phyloP scores from a whole-genome alignment of 2,329 filamentous ascomycete genomes.

The Xenosphaeropsis pyriputrescens region DNA sequence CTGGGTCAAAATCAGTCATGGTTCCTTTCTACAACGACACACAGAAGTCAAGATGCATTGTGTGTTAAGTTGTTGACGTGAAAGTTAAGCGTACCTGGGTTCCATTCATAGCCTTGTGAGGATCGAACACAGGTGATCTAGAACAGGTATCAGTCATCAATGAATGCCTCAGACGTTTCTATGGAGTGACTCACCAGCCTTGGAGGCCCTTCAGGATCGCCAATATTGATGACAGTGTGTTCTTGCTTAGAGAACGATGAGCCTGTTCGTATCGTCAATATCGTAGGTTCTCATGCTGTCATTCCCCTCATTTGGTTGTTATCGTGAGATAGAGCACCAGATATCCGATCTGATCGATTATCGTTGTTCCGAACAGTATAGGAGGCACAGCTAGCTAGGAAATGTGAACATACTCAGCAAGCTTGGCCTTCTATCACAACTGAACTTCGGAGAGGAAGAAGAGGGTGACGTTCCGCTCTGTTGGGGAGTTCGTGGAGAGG shows the following conservation, averaged over 20 bases:
- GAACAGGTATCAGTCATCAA: constrained; percentile 1
- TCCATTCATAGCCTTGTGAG: constrained; percentile 72
- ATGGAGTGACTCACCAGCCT: constrained; percentile 40
- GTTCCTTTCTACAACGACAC: no score
- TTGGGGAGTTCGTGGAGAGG: constrained; percentile 33
- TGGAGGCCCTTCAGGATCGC: constrained; percentile 56
- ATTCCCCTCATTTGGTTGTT: neutral
- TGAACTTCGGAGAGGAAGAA: constrained; percentile 20
- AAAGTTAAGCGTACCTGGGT: constrained; percentile 41
- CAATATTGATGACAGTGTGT: constrained; percentile 70
- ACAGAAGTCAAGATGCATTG: constrained; percentile 1
- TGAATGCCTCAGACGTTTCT: neutral
- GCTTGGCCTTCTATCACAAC: constrained; percentile 43
- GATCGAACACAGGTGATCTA: constrained; percentile 71
- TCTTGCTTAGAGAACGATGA: constrained; percentile 59
- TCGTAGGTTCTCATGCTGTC: no score
- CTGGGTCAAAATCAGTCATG: constrained; percentile 22
- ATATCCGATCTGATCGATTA: neutral
- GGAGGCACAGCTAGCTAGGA: neutral
- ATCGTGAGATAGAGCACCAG: constrained; percentile 2
- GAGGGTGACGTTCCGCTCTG: constrained; percentile 25
- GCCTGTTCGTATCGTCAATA: constrained; percentile 28
- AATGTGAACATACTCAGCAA: constrained; percentile 38
- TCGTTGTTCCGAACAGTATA: no score
- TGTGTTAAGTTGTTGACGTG: neutral